Base-by-base conservation (phyloP, 768 basidiomycete species). In the Fibroporia radiculosa region DNA sequence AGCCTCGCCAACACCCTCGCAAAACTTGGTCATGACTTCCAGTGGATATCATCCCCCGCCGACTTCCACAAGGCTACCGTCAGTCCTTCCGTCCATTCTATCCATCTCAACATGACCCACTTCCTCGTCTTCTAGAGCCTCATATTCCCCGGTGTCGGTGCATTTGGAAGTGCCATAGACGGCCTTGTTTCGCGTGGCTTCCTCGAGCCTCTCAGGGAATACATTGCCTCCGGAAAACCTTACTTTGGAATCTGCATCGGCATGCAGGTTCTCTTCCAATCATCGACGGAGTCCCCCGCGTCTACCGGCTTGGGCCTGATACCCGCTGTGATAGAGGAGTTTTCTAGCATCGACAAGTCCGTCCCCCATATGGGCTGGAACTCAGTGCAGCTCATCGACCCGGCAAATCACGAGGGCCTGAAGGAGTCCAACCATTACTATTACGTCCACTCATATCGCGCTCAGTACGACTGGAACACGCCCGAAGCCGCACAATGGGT, bases 281-380 rank as follows among this genome's bases (percentile, higher is more conserved):
- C 85, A 12, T 97, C 95, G 13, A 67, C 77, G 49, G 96, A 99
- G 68, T 82, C 83, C 12, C 73, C 78, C 13, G 57, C 62, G 16
- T 66, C 68, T 22, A 62, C 57, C n/a, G 93, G 95, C n/a, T 73
- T 98, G 18, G 87, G 81, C 14, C 64, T 91, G 52, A 82, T 99
- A 50, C 85, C 89, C n/a, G 80, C 70, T 53, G 70, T 73, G n/a
- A 88, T 97, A 55, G 75, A 78, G 44, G 67, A 70, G 12, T 97
- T 99, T 58, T 66, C 71, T 49, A 72, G 77, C 58, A 49, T 62
- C 8, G 76, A 83, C 60, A 97, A 97, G 68, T 70, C 86, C 0
- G 95, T 98, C 13, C 96, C 96, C 24, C 95, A 98, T 68, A 98
- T 99, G 66, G 96, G 96, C 41, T 99, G 95, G 95, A 98, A 96